Evolutionary conservation across 164 flowering plant genomes (phyloP).

Genomic region (Magnolia officinalis): DNA sequence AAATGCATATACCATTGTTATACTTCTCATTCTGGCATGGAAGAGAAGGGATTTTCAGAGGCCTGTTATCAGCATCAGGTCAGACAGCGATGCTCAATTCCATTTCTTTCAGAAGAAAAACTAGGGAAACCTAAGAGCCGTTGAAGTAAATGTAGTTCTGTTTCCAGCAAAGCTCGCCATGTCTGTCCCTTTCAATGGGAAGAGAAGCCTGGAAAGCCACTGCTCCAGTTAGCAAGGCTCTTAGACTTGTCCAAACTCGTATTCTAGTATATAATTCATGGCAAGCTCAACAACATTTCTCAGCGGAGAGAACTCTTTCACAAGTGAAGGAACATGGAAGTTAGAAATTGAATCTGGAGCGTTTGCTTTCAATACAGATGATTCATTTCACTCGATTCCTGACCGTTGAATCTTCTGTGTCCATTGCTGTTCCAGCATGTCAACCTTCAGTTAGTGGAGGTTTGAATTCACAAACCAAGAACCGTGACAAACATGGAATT

Average conservation of each 20-base stretch:
- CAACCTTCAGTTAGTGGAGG: conserved; percentile 1
- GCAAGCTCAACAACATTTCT: conserved; percentile 8
- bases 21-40: conserved; percentile 26
- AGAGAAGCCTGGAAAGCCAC: conserved; percentile 70
- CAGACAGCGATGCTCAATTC: not conserved
- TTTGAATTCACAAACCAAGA: not conserved
- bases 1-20: not conserved
- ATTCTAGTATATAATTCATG: not conserved
- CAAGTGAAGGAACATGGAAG: conserved; percentile 15
- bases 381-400: conserved; percentile 38
- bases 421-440: conserved; percentile 31
- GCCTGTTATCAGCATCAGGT: conserved; percentile 1
- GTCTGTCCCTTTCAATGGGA: conserved; percentile 79
- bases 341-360: conserved; percentile 37
- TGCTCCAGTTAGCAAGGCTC: conserved; percentile 23
- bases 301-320: not conserved
- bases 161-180: conserved; percentile 44
- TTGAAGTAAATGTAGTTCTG: not conserved
- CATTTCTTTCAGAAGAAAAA: too few species aligned
- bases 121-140: too few species aligned
- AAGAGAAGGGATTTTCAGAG: conserved; percentile 19
- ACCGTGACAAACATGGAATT: not conserved
- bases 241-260: not conserved
- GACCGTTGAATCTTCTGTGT: not conserved
- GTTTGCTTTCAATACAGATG: conserved; percentile 29